Evolutionary conservation across 352 stramenopile species (phyloP).

Genomic region (Phytophthora macrochlamydospora): DNA sequence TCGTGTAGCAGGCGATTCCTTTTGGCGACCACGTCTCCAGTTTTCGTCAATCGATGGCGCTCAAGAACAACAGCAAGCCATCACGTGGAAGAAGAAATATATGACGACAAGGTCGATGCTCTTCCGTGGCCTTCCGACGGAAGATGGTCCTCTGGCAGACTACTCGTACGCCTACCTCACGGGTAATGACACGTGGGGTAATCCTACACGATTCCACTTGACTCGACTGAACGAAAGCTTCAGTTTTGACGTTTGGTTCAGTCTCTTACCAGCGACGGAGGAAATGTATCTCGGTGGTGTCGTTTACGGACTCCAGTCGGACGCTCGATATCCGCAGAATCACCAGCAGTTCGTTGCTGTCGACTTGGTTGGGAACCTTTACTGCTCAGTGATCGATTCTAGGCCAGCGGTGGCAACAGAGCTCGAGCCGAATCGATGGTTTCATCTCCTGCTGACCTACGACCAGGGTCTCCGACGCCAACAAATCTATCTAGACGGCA

Average conservation of each 20-base stretch:
- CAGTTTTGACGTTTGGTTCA: constrained; percentile 23
- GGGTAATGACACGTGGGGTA: not conserved
- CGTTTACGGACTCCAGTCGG: constrained; percentile 13
- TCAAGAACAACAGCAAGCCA: no score
- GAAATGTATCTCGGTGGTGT: constrained; percentile 5
- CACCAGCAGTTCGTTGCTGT: constrained; percentile 12
- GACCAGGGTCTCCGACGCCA: constrained; percentile 4
- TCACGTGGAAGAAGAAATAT: not conserved
- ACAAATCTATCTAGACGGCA: constrained; percentile 14
- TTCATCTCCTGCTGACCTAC: constrained; percentile 22
- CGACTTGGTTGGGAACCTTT: constrained; percentile 3
- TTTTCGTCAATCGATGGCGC: not conserved
- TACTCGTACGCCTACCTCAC: not conserved
- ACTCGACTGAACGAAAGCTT: constrained; percentile 4
- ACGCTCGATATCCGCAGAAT: not conserved
- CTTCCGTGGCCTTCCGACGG: not conserved
- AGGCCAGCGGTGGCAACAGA: not conserved
- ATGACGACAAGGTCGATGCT: not conserved
- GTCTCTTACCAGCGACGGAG: constrained; percentile 4
- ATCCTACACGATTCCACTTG: not conserved
- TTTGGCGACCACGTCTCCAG: constrained; percentile 4
- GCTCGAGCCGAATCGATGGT: constrained; percentile 15
- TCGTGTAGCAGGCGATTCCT: constrained; percentile 5
- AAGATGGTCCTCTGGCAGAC: not conserved
- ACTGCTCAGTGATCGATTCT: constrained; percentile 10